A percentile compares a stretch with the other conserved stretches of the same genome.
Evolutionary conservation across 2,329 filamentous ascomycete species (phyloP).

Genomic region (Stemphylium beticola): DNA sequence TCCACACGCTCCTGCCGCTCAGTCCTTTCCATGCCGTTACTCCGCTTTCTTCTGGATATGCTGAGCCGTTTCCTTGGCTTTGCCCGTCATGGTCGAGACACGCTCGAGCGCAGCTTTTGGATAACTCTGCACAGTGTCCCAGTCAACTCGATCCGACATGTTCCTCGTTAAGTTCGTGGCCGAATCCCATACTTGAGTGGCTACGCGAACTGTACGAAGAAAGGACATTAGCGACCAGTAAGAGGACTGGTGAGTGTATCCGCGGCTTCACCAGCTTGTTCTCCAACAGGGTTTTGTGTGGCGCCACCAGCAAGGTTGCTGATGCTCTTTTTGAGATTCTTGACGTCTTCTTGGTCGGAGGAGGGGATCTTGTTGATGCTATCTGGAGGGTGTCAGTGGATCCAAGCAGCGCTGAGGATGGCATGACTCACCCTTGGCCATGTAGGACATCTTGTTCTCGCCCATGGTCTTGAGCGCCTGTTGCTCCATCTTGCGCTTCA

Average conservation of each 20-base stretch:
- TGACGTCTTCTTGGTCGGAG: slow-evolving; percentile 48
- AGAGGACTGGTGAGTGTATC: slow-evolving; percentile 45
- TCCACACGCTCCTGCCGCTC: neutral
- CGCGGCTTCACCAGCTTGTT: slow-evolving; percentile 45
- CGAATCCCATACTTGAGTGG: slow-evolving; percentile 30
- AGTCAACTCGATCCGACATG: slow-evolving; percentile 14
- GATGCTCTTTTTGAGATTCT: slow-evolving; percentile 46
- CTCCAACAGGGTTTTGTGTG: slow-evolving; percentile 46
- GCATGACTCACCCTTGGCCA: slow-evolving; percentile 44
- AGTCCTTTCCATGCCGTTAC: neutral
- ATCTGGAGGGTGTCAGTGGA: slow-evolving; percentile 34
- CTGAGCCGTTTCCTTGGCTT: slow-evolving; percentile 12
- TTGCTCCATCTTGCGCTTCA: slow-evolving; percentile 56
- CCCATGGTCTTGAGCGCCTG: slow-evolving; percentile 59
- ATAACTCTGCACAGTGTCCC: slow-evolving; percentile 20
- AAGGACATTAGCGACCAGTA: slow-evolving; percentile 46
- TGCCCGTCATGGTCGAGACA: slow-evolving; percentile 26
- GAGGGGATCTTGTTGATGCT: slow-evolving; percentile 49
- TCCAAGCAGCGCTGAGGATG: neutral
- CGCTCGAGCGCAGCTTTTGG: slow-evolving; percentile 24
- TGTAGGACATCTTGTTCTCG: slow-evolving; percentile 57
- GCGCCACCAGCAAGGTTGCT: slow-evolving; percentile 44
- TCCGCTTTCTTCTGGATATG: slow-evolving; percentile 15
- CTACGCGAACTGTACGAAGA: slow-evolving; percentile 29
- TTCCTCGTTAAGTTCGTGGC: slow-evolving; percentile 28